Evolutionary conservation across 2,329 filamentous ascomycete genomes (phyloP).

Genomic region (Colletotrichum magnum): DNA sequence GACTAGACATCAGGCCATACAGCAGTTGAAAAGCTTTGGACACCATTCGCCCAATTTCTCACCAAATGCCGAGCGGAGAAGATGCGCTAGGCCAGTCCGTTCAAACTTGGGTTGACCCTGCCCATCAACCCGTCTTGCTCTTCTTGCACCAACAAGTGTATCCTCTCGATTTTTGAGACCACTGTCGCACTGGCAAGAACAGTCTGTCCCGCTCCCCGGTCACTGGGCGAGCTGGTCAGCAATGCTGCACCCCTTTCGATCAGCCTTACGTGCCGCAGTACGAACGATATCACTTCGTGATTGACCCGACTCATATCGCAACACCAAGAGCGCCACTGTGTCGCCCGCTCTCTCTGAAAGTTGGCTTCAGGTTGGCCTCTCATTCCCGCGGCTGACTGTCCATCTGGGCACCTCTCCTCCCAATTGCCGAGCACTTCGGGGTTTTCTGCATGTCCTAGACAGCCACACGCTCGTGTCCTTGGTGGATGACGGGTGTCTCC

Average conservation of each 20-base stretch:
- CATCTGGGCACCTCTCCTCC: background rate
- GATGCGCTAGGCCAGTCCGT: conserved; percentile 19
- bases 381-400: background rate
- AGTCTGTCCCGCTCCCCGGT: background rate
- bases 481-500: conserved; percentile 5
- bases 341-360: background rate
- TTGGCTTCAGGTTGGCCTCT: background rate
- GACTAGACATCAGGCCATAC: conserved; percentile 2
- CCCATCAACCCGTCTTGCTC: background rate
- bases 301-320: background rate
- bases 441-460: conserved; percentile 17
- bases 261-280: conserved; percentile 13
- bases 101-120: conserved; percentile 13
- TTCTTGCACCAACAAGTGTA: background rate
- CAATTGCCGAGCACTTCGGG: background rate
- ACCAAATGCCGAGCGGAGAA: conserved; percentile 24
- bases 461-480: background rate
- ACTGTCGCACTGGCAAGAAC: too few species aligned
- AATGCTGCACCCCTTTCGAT: background rate
- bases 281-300: too few species aligned
- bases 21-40: background rate
- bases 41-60: conserved; percentile 15
- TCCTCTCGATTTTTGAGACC: background rate
- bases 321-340: background rate
- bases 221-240: conserved; percentile 10